These are phyloP conservation scores for Crithidia thermophila DNA, from an alignment of 208 protist species.

Conservation along the genomic window DNA sequence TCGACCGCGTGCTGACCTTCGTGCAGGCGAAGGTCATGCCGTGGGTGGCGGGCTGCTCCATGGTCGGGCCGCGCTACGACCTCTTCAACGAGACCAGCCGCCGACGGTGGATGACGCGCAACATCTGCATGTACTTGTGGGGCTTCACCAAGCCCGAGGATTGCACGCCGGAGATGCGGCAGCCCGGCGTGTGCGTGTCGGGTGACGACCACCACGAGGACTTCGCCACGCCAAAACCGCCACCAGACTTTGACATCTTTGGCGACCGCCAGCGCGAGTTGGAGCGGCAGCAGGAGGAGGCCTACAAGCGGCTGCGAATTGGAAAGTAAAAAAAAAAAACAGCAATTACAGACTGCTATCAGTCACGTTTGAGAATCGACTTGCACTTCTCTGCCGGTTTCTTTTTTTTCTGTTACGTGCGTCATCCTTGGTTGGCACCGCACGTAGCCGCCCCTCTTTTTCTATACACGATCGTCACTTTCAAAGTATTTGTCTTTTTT, in stretches of 20 bases:
- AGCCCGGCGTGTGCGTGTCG: constrained; percentile 68
- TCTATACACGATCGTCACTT: too few species aligned
- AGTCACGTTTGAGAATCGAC: too few species aligned
- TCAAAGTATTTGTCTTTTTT: neutral
- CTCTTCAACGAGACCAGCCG: constrained; percentile 64
- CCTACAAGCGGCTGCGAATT: constrained; percentile 23
- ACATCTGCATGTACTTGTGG: constrained; percentile 81
- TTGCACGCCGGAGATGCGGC: constrained; percentile 76
- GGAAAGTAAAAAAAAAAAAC: constrained; percentile 9
- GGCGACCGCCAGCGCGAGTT: constrained; percentile 66
- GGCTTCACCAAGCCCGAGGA: constrained; percentile 55
- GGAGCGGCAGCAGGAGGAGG: constrained; percentile 28
- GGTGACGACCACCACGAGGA: constrained; percentile 74
- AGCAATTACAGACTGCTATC: too few species aligned
- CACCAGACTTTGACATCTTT: constrained; percentile 82
- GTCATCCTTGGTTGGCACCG: too few species aligned
- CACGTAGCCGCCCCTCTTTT: too few species aligned
- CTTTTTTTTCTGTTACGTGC: too few species aligned
- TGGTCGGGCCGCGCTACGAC: constrained; percentile 72
- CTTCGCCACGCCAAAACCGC: constrained; percentile 53
- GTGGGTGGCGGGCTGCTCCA: constrained; percentile 78
- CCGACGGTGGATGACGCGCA: constrained; percentile 67
- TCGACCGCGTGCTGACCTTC: constrained; percentile 46
- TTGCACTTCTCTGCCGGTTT: too few species aligned
- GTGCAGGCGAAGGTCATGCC: constrained; percentile 65